Percentiles rank a stretch among this genome's conserved stretches.
phyloP scores from a whole-genome alignment of 352 stramenopile species.

The Pythium chondricola region DNA sequence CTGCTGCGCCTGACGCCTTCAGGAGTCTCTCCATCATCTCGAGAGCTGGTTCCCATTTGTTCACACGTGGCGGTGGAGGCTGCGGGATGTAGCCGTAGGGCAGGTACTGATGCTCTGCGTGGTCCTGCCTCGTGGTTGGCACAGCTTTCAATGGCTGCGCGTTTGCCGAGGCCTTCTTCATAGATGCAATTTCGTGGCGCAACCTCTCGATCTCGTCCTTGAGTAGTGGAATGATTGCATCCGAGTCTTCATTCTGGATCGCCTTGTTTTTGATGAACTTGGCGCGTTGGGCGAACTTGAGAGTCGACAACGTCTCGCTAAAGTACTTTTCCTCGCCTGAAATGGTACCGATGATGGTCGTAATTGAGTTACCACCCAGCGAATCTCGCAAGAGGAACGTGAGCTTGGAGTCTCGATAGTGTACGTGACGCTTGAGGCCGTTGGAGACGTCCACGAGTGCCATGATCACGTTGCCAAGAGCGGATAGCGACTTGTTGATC shows the following conservation, averaged over 20 bases:
- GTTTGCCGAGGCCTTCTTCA: too few species aligned
- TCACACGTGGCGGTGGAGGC: slow-evolving; percentile 25
- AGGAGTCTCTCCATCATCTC: slow-evolving; percentile 79
- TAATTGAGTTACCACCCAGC: slow-evolving; percentile 83
- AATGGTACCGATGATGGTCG: slow-evolving; percentile 79
- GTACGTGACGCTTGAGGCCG: slow-evolving; percentile 69
- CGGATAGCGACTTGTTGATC: slow-evolving; percentile 88
- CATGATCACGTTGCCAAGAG: slow-evolving; percentile 87
- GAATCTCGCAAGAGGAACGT: slow-evolving; percentile 79
- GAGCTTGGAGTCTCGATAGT: slow-evolving; percentile 85
- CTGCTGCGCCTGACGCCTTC: slow-evolving; percentile 42
- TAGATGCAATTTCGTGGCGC: slow-evolving; percentile 46
- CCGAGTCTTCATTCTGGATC: slow-evolving; percentile 79
- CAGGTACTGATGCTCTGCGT: slow-evolving; percentile 10
- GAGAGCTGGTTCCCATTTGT: slow-evolving; percentile 70
- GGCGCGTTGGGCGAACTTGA: slow-evolving; percentile 84
- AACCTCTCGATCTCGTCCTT: slow-evolving; percentile 74
- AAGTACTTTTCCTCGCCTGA: slow-evolving; percentile 80
- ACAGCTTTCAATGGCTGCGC: too few species aligned
- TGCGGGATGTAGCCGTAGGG: slow-evolving; percentile 22
- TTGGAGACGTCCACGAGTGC: slow-evolving; percentile 82
- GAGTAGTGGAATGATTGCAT: slow-evolving; percentile 63
- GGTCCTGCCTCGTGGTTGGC: too few species aligned
- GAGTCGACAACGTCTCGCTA: slow-evolving; percentile 77
- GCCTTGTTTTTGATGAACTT: slow-evolving; percentile 89